Conservation (phyloP, 2,329 filamentous ascomycete genomes). For the Scleromitrula shiraiana region DNA sequence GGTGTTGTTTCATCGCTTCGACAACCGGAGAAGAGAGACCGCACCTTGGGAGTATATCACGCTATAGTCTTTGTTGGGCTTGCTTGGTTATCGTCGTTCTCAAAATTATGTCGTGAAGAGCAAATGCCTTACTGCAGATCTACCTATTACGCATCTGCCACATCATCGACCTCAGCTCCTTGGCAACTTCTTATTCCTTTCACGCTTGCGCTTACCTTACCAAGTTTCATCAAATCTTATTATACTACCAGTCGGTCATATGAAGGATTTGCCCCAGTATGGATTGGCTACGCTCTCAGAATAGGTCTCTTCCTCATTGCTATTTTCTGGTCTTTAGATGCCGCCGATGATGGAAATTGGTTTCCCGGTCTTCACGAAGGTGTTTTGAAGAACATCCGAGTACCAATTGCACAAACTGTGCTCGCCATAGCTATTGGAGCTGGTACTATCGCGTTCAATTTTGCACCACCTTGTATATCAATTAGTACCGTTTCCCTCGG, state of each 20-base stretch:
- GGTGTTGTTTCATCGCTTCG: constrained; percentile 68
- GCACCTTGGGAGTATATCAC: constrained; percentile 73
- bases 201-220: constrained; percentile 61
- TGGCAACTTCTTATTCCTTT: constrained; percentile 85
- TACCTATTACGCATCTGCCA: constrained; percentile 88
- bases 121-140: constrained; percentile 96
- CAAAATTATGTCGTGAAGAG: constrained; percentile 90
- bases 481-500: constrained; percentile 44
- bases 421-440: constrained; percentile 75
- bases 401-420: constrained; percentile 71
- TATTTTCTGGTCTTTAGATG: constrained; percentile 81
- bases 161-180: constrained; percentile 82
- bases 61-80: constrained; percentile 75
- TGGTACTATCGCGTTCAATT: constrained; percentile 77
- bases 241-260: constrained; percentile 78
- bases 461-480: constrained; percentile 75
- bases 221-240: constrained; percentile 70
- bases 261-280: constrained; percentile 74
- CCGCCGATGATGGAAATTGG: constrained; percentile 82
- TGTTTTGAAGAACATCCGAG: constrained; percentile 63
- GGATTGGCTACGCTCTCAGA: constrained; percentile 76
- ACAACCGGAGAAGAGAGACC: constrained; percentile 57
- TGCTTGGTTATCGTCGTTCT: constrained; percentile 73
- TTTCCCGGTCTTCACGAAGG: constrained; percentile 49
- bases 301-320: constrained; percentile 67